Evolutionary conservation across 2,329 filamentous ascomycete genomes (phyloP).

Genomic region (Clonostachys byssicola): DNA sequence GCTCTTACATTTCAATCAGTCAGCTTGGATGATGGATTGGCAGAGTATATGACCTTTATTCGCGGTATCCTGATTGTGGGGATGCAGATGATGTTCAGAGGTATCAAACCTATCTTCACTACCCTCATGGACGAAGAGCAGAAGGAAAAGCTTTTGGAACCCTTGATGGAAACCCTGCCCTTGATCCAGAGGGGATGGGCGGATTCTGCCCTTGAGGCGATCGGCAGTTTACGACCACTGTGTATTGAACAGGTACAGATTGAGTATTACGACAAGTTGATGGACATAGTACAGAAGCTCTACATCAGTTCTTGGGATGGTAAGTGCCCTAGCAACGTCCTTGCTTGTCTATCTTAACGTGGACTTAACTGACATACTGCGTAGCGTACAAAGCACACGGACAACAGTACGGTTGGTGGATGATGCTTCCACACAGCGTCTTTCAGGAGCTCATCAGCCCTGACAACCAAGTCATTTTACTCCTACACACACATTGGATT

Average conservation of each 20-base stretch:
- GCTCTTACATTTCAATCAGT: constrained; percentile 57
- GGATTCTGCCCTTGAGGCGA: constrained; percentile 37
- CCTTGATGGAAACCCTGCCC: constrained; percentile 39
- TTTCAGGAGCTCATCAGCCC: constrained; percentile 47
- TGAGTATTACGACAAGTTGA: constrained; percentile 38
- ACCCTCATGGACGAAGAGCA: constrained; percentile 37
- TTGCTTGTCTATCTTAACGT: not conserved
- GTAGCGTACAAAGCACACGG: constrained; percentile 45
- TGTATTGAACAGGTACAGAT: constrained; percentile 36
- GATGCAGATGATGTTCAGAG: constrained; percentile 46
- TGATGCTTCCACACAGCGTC: constrained; percentile 46
- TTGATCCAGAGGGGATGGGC: constrained; percentile 38
- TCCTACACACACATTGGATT: constrained; percentile 52
- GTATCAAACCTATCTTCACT: constrained; percentile 44
- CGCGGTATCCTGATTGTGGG: constrained; percentile 51
- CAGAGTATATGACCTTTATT: constrained; percentile 58
- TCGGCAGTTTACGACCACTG: constrained; percentile 36
- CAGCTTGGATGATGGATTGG: constrained; percentile 50
- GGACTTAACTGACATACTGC: too few species aligned
- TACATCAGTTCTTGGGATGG: constrained; percentile 49
- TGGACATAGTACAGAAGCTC: constrained; percentile 44
- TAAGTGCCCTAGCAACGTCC: constrained; percentile 17
- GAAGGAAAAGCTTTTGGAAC: constrained; percentile 29
- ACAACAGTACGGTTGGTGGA: constrained; percentile 53
- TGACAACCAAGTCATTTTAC: constrained; percentile 35